Base-by-base conservation (phyloP, 805 yeast species). In the Candida germanica region DNA sequence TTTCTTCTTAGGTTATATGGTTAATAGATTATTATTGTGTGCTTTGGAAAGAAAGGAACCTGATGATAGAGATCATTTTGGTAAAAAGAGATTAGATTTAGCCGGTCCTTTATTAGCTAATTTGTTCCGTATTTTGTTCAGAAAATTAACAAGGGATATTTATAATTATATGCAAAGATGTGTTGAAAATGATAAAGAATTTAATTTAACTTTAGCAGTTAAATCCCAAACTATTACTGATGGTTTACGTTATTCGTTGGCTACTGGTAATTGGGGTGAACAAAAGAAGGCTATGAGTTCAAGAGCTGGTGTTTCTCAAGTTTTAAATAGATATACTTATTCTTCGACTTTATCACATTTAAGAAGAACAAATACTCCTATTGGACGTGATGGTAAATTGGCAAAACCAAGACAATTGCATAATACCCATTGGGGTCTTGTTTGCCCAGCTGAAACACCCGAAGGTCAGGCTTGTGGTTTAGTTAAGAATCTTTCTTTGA, bases 191-290 rank as follows among this genome's bases (percentile, higher is more conserved):
- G 95, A 94, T 62, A 87, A 87, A 63, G 98, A 91, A 61, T 93
- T 93, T 74, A 91, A 91, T 59, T 77, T 93, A 69, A 88, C 95
- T 35, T 77, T 93, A 55, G 98, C 98, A 26, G 97, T 93, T 49
- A 91, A 93, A 69, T 87, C 97, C 12, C 89, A 89, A 50, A 93
- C 98, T 3, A 87, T 93, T 52, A 93, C 99, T 25, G 91, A 95
- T 43, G 99, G 99, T 59, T 77, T 93, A 64, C 86, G 94, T 59
- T 93, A 93, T 66, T 93, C 98, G 26, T 74, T 93, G 56, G 99
- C 99, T 36, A 93, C 99, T 11, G 99, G 99, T 74, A 93, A 93
- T 70, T 93, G 99, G 99, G 98, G 99, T 71, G 99, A 93, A 66
- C 99, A 93, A 63, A 91, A 89, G 81, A 93, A 93, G 64, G 97